Conservation (phyloP, 192 early-diverging fungal species). For the Backusella circina region DNA sequence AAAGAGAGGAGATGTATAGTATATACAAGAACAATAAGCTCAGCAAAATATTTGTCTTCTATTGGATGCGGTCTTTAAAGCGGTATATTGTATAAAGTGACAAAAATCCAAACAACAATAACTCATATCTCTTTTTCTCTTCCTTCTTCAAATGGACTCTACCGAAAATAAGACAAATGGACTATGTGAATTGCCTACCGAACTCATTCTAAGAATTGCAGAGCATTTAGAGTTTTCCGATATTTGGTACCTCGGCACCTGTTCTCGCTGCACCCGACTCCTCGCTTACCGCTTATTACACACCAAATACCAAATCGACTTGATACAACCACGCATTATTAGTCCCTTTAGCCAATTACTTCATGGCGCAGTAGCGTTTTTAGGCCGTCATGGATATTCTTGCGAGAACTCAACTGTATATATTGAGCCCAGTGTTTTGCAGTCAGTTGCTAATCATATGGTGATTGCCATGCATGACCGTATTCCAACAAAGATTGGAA, state of each 20-base stretch:
- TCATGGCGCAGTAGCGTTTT: conserved; percentile 10
- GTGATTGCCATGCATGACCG: conserved; percentile 10
- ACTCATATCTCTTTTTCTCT: neutral
- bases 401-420: neutral
- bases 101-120: neutral
- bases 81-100: neutral
- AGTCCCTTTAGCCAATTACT: neutral
- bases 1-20: no score
- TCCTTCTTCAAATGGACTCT: neutral
- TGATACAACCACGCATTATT: neutral
- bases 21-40: no score
- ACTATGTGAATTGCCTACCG: neutral
- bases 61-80: neutral
- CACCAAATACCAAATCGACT: neutral
- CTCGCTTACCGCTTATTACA: neutral
- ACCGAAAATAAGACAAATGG: neutral
- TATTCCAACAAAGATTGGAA: neutral
- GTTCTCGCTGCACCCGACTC: neutral
- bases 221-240: conserved; percentile 6
- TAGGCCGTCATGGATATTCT: neutral
- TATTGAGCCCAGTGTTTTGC: neutral
- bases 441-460: conserved; percentile 8
- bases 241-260: conserved; percentile 7
- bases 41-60: no score
- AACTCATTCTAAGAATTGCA: conserved; percentile 2